phyloP scores from a whole-genome alignment of 2,329 filamentous ascomycete genomes.

The Tolypocladium sp. region DNA sequence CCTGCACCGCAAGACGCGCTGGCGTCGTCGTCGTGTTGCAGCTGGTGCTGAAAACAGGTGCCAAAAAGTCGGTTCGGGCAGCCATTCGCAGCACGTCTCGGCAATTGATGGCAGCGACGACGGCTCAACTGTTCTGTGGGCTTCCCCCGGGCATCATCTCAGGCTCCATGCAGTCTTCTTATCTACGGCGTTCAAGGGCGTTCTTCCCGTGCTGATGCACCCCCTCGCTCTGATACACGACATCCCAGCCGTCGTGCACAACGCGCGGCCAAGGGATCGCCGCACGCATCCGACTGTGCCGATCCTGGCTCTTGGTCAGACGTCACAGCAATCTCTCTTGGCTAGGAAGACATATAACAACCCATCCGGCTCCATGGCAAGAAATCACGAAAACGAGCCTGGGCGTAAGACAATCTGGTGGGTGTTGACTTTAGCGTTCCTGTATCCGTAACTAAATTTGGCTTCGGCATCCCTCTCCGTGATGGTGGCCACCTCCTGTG shows the following conservation, averaged over 20 bases:
- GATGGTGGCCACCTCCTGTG: background rate
- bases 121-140: background rate
- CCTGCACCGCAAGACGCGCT: background rate
- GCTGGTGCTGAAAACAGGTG: background rate
- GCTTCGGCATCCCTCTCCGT: background rate
- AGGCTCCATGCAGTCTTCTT: background rate
- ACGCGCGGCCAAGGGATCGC: background rate
- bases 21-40: background rate
- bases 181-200: background rate
- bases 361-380: background rate
- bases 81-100: background rate
- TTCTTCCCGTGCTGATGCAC: background rate
- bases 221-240: background rate
- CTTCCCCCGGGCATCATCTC: background rate
- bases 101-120: background rate
- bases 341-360: background rate
- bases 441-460: background rate
- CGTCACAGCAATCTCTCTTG: background rate
- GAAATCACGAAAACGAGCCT: background rate
- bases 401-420: background rate
- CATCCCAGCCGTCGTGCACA: background rate
- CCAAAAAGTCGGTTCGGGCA: background rate
- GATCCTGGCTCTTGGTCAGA: background rate
- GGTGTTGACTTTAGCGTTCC: background rate
- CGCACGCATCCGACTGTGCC: background rate